Base-by-base conservation (phyloP, 305 asterid genomes). In the Fraxinus ornus region DNA sequence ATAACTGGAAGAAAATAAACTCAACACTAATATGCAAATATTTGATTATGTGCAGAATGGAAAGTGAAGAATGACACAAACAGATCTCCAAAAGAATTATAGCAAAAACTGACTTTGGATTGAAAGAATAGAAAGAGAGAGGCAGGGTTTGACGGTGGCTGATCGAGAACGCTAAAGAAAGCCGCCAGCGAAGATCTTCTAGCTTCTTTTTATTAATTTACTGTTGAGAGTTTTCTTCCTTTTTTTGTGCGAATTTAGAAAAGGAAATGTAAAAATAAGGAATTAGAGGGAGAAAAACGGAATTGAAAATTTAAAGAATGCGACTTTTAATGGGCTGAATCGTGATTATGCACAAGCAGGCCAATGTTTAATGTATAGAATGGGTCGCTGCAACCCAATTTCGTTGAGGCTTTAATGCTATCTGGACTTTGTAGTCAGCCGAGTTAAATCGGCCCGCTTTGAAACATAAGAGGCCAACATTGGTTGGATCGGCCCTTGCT, bases 101-200 rank as follows among this genome's bases (percentile, higher is more conserved):
- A 30, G 41, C 7, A 35, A 30, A 70, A 70, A 30, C 37, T 30
- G 35, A 13, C 75, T 37, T 70, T 70, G 22, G 37, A 12, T 70
- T 28, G 75, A 30, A 26, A 28, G 39, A 70, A 70, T 28, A 4
- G 73, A 24, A 28, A 66, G 75, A 70, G 39, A 28, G 15, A 68
- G 36, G 75, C 75, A 68, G 75, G 41, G 37, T 30, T 70, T 28
- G 75, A 70, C 10, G 21, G 75, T 26, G 10, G 22, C 75, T 28
- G 75, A 30, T 70, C 21, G 75, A 70, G 39, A 70, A 68, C 37
- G 39, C 7, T 6, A 13, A 17, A 49, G 37, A 28, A 7, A 30
- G 75, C 75, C 75, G 75, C 75, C 75, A 64, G 36, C 75, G 75
- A 70, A 30, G 75, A 70, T 28, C 39, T 70, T 28, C 22, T 15